Evolutionary conservation across 148 eudicot genomes (phyloP), one percentile per base, ranked within the genome.

Genomic region (Arctostaphylos glauca): DNA sequence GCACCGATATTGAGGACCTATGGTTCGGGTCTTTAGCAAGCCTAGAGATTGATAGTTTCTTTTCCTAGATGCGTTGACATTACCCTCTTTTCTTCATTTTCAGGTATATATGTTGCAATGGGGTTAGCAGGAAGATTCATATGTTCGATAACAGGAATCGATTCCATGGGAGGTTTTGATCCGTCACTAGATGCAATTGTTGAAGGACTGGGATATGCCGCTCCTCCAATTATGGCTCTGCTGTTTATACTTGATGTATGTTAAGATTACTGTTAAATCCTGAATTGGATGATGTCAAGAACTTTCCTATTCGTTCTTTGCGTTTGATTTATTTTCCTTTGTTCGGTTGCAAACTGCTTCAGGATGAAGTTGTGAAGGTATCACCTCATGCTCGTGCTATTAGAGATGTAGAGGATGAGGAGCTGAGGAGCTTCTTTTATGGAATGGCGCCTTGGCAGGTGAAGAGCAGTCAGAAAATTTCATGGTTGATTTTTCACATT

Each of bases 401-500:
- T 38, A 94, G 98, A 84, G 99, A 96, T 67, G 99, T 94, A 14
- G 99, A 97, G 84, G 98, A 97, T 79, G 99, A 97, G 88, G 99
- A 97, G 86, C 90, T 97, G 9, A 83, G 96, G 66, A 97, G 94
- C 91, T 97, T 94, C 83, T 97, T 97, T 78, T 97, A 91, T 80
- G 99, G 99, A 59, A 94, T 94, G 99, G 90, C 98, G 21, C 98
- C 98, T 2, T 97, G 99, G 99, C 99, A 96, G 99, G 99, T 94
- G 79, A 38, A 62, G n/a, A 66, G 44, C 70, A 13, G 21, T 48
- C 7, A 2, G 76, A 18, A 66, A 77, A 14, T 71, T 81, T 47
- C 31, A 58, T 41, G 8, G 76, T 48, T 21, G 79, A 9, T 64
- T 64, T 64, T 64, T 64, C 21, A 12, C 3, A 47, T 60, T 4